A percentile compares a stretch with the other conserved stretches of the same genome.
Conservation (phyloP, 805 yeast genomes). For the Kluyveromyces siamensis region DNA sequence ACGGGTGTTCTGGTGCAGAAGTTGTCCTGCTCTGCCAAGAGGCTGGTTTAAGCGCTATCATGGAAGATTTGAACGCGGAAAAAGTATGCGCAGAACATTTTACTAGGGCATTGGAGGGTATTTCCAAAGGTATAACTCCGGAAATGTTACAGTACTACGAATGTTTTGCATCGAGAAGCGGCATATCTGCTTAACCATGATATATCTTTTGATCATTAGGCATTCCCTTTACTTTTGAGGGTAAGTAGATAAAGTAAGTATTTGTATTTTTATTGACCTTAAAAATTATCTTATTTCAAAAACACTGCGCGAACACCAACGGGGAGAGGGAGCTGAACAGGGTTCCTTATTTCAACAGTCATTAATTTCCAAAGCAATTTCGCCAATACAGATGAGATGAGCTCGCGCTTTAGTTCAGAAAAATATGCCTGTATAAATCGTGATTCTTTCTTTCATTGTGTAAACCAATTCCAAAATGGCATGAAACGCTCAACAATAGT, state of each 20-base stretch:
- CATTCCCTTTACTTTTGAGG: neutral
- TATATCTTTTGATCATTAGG: neutral
- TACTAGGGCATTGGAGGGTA: constrained; percentile 54
- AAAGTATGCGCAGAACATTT: constrained; percentile 60
- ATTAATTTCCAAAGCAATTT: neutral
- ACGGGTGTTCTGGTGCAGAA: constrained; percentile 96
- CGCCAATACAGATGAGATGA: neutral
- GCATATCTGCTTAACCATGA: constrained; percentile 21
- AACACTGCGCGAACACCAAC: neutral
- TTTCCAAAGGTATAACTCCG: constrained; percentile 70
- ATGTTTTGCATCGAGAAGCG: constrained; percentile 36
- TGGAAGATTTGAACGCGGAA: constrained; percentile 54
- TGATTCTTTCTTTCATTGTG: constrained; percentile 9
- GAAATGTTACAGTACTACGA: constrained; percentile 77
- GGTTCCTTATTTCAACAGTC: neutral
- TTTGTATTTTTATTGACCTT: too few relatives aligned
- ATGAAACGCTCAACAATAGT: constrained; percentile 11
- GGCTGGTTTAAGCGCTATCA: constrained; percentile 90
- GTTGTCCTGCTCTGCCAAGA: constrained; percentile 87
- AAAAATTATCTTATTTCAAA: neutral
- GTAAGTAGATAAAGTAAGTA: neutral
- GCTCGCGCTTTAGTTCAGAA: neutral
- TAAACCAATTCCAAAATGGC: neutral
- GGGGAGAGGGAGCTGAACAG: neutral
- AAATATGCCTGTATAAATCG: constrained; percentile 1